Evolutionary conservation across 129 eudicot genomes (phyloP), one percentile per base, ranked within the genome.

Genomic region (Tagetes erecta): DNA sequence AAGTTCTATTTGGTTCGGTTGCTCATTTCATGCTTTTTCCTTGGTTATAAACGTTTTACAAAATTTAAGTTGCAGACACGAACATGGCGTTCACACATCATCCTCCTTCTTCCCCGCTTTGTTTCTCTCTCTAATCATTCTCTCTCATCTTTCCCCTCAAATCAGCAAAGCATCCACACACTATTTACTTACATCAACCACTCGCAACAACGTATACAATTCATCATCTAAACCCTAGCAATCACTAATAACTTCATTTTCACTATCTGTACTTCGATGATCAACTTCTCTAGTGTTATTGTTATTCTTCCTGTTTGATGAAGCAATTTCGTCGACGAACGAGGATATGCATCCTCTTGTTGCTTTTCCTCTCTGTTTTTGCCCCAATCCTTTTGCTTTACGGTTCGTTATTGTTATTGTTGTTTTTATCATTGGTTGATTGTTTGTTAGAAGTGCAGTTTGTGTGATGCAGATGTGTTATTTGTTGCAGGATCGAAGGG

Each of bases 331-430:
- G 84, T 33, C 83, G 81, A 79, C 81, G 88, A 71, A 81, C 91
- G 84, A 88, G 99, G 97, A 91, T 81, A 72, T 85, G 81, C 77
- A 91, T 95, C 91, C 94, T 95, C 90, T 95, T 82, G 39, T 62
- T 95, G 69, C 94, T 95, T 2, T 80, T 76, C 47, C 83, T 94
- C 68, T 86, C 93, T 11, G 87, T 95, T 8, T 72, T 85, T 27
- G 81, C 86, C 44, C 97, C 99, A 27, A 67, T 95, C 62, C 70
- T 91, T 63, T 46, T 91, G 57, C 87, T 88, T 30, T 88, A 96
- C 58, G 65, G 83, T 59, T 38, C 70, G 59, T 80, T 76, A 2
- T 52, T 72, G 7, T 33, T 37, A 34, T 3, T 53, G 14, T 9
- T 62, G 3, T 39, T 9, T 68, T 60, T 44, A 6, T 44, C 9